These are phyloP conservation scores for Botrytis cinerea DNA, from an alignment of 2,329 filamentous ascomycete species.

Conservation along the genomic window DNA sequence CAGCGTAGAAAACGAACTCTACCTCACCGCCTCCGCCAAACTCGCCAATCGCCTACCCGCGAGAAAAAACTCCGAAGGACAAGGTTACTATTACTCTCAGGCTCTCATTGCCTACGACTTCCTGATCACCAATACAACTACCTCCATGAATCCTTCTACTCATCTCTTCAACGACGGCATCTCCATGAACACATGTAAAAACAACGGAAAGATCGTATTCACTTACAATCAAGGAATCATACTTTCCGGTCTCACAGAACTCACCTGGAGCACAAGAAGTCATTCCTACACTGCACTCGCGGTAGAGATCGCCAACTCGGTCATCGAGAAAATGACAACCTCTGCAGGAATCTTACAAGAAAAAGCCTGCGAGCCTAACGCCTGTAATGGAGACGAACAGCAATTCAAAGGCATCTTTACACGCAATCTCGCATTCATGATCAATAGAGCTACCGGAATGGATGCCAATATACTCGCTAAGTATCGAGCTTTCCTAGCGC, in stretches of 20 bases:
- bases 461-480: neutral
- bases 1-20: slow-evolving; percentile 59
- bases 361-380: slow-evolving; percentile 51
- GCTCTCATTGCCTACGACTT: slow-evolving; percentile 53
- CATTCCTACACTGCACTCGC: slow-evolving; percentile 49
- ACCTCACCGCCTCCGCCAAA: slow-evolving; percentile 55
- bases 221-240: slow-evolving; percentile 65
- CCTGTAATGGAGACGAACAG: slow-evolving; percentile 49
- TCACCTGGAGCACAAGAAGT: slow-evolving; percentile 52
- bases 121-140: slow-evolving; percentile 49
- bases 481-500: slow-evolving; percentile 9
- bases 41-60: slow-evolving; percentile 56
- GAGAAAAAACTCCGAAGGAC: slow-evolving; percentile 45
- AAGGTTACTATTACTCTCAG: slow-evolving; percentile 58
- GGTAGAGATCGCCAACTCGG: slow-evolving; percentile 55
- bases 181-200: slow-evolving; percentile 50
- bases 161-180: slow-evolving; percentile 58
- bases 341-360: slow-evolving; percentile 54
- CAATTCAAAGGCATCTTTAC: slow-evolving; percentile 75
- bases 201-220: slow-evolving; percentile 48
- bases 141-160: slow-evolving; percentile 50
- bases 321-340: slow-evolving; percentile 50
- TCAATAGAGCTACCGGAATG: slow-evolving; percentile 41
- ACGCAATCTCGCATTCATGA: slow-evolving; percentile 62
- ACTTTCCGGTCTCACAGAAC: slow-evolving; percentile 59